A percentile compares a stretch with the other conserved stretches of the same genome.
These are phyloP conservation scores for Picochlorum sp. DNA, from an alignment of 139 green algal species.

Conservation along the genomic window DNA sequence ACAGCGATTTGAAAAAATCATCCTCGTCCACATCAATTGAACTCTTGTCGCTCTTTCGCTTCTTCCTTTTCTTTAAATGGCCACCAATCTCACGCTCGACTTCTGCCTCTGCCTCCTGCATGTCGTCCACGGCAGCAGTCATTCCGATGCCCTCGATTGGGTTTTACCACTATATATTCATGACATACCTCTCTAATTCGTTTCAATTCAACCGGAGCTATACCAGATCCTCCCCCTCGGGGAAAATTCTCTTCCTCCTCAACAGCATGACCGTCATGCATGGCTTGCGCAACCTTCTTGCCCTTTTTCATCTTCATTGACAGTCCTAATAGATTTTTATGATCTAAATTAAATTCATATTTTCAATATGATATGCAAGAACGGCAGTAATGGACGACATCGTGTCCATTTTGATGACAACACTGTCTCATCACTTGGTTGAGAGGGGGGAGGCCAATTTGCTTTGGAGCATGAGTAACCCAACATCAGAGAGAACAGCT, in stretches of 20 bases:
- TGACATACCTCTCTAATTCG: conserved; percentile 29
- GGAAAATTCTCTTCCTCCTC: conserved; percentile 56
- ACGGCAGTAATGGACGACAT: too few species aligned
- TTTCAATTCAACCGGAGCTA: conserved; percentile 52
- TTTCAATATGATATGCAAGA: too few species aligned
- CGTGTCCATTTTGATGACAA: too few species aligned
- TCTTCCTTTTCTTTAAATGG: conserved; percentile 15
- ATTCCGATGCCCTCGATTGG: not conserved
- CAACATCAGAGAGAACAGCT: too few species aligned
- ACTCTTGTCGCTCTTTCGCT: not conserved
- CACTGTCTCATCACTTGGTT: too few species aligned
- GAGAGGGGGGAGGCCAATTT: too few species aligned
- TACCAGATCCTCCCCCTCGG: conserved; percentile 45
- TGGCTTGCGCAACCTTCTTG: not conserved
- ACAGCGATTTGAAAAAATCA: conserved; percentile 32
- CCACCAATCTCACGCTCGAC: conserved; percentile 46
- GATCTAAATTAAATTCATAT: too few species aligned
- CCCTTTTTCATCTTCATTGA: conserved; percentile 1
- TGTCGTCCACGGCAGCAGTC: not conserved
- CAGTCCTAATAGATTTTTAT: not conserved
- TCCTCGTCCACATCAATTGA: conserved; percentile 28
- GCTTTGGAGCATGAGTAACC: too few species aligned
- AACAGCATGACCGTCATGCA: not conserved
- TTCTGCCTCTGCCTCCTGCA: conserved; percentile 43
- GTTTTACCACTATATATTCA: conserved; percentile 2